Conservation (phyloP, 192 early-diverging fungal species). For the Fimicolochytrium jonesii region DNA sequence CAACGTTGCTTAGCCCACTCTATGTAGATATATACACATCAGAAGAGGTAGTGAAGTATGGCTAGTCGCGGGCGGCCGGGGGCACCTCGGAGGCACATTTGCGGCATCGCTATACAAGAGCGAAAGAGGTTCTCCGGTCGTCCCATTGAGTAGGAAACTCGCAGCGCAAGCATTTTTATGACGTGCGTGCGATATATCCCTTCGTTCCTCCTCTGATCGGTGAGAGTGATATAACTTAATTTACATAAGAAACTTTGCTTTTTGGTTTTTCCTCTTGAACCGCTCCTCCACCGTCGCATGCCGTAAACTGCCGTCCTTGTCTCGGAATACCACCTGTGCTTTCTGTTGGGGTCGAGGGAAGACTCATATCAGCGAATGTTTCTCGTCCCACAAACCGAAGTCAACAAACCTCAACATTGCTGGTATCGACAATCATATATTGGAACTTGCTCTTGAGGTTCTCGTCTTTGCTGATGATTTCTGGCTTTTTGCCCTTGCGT, state of each 20-base stretch:
- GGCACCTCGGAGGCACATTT: no score
- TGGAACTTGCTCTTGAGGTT: conserved; percentile 45
- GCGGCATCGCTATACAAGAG: no score
- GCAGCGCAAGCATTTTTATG: no score
- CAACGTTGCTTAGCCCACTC: no score
- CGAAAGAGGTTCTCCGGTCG: no score
- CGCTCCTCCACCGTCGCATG: conserved; percentile 33
- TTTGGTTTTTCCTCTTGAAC: conserved; percentile 27
- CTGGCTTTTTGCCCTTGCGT: conserved; percentile 10
- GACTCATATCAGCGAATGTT: not conserved
- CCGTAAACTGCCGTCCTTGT: conserved; percentile 55
- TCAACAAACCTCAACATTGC: conserved; percentile 27
- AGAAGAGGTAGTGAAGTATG: no score
- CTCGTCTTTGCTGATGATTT: conserved; percentile 28
- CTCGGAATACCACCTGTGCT: conserved; percentile 51
- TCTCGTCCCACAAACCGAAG: not conserved
- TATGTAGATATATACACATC: no score
- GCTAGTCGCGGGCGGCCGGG: no score
- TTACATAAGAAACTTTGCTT: conserved; percentile 42
- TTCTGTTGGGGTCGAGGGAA: conserved; percentile 21
- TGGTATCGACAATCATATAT: conserved; percentile 58
- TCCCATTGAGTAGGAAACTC: no score
- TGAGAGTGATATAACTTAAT: not conserved
- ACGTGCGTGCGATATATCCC: no score
- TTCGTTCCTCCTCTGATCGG: not conserved